Evolutionary conservation across 2,329 filamentous ascomycete species (phyloP).

Genomic region (Paraphoma sp.): DNA sequence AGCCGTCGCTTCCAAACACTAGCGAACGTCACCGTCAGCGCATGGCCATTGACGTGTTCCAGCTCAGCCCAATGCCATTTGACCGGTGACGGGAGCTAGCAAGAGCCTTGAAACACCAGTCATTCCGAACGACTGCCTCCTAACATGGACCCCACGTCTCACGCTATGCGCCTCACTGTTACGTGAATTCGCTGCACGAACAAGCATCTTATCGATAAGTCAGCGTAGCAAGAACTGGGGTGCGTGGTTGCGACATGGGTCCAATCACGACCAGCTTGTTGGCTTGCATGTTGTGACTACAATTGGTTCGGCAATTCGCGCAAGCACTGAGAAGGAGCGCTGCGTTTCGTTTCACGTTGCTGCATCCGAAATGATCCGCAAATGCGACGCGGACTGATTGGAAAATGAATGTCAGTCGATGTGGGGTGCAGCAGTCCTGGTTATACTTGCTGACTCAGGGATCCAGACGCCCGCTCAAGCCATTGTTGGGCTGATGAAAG

Average conservation of each 20-base stretch:
- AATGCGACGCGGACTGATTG: neutral
- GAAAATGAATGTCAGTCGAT: too few relatives aligned
- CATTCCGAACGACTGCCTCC: neutral
- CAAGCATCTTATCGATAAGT: neutral
- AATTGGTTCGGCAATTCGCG: neutral
- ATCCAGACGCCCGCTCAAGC: too few relatives aligned
- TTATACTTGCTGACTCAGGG: too few relatives aligned
- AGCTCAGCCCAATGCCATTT: neutral
- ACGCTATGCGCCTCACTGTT: neutral
- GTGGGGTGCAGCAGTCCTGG: too few relatives aligned
- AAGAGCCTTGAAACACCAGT: neutral
- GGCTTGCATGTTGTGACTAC: neutral
- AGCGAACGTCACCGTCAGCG: neutral
- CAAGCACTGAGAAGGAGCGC: neutral
- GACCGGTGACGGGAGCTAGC: neutral
- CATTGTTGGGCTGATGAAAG: too few relatives aligned
- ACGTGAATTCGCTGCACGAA: neutral
- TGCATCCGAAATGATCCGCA: neutral
- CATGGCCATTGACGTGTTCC: neutral
- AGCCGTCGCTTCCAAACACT: neutral
- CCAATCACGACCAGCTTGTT: neutral
- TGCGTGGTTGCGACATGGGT: neutral
- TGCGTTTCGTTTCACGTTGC: neutral
- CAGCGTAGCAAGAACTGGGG: neutral
- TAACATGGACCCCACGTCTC: neutral